phyloP scores from a whole-genome alignment of 2,329 filamentous ascomycete genomes.

The Neonectria punicea region DNA sequence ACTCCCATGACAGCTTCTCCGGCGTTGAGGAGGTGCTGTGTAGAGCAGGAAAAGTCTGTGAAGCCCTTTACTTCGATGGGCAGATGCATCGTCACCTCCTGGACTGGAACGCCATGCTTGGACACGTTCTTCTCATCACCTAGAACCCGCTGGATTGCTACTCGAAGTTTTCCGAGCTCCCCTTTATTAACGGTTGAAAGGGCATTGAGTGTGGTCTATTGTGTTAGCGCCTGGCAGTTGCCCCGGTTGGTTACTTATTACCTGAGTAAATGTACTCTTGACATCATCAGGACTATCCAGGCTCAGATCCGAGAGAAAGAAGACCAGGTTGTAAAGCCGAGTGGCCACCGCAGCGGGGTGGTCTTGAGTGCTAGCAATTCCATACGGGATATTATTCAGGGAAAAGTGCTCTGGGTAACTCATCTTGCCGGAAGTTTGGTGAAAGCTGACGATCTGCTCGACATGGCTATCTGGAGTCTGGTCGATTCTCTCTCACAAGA shows the following conservation, averaged over 20 bases:
- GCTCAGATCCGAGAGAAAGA: too few species aligned
- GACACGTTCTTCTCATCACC: slow-evolving; percentile 5
- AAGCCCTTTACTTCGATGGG: slow-evolving; percentile 61
- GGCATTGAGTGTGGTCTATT: slow-evolving; percentile 8
- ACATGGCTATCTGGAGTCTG: too few species aligned
- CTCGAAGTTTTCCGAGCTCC: slow-evolving; percentile 12
- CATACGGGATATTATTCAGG: too few species aligned
- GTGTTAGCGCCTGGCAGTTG: neutral
- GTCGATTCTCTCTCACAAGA: too few species aligned
- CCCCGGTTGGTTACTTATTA: neutral
- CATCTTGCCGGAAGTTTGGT: too few species aligned
- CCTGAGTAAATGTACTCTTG: neutral
- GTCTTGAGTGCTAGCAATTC: too few species aligned
- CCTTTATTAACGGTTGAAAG: slow-evolving; percentile 9
- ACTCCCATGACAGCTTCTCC: slow-evolving; percentile 52
- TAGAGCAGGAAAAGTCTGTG: slow-evolving; percentile 65
- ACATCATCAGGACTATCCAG: too few species aligned
- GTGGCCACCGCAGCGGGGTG: too few species aligned
- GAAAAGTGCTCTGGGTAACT: too few species aligned
- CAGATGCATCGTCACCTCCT: slow-evolving; percentile 55
- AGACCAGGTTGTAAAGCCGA: too few species aligned
- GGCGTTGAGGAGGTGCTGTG: slow-evolving; percentile 64
- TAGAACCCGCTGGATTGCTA: neutral
- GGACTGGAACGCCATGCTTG: slow-evolving; percentile 4
- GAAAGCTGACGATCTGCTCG: too few species aligned